Percentiles rank a stretch among this genome's conserved stretches.
Evolutionary conservation across 805 yeast species (phyloP).

Genomic region (Candida endomychidarum): DNA sequence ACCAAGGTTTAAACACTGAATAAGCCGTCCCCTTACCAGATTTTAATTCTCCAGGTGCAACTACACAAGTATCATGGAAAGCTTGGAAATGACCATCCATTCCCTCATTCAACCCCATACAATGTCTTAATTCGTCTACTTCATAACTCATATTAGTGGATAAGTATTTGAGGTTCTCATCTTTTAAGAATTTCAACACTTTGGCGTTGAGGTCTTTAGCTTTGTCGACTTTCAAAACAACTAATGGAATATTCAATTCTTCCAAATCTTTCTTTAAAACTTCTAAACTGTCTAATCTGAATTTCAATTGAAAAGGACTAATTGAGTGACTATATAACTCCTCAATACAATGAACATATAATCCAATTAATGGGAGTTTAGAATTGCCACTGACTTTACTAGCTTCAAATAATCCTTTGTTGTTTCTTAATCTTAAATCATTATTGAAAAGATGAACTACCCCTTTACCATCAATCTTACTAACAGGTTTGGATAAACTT

Average conservation of each 20-base stretch:
- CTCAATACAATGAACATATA: slow-evolving; percentile 42
- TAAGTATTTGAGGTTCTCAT: slow-evolving; percentile 25
- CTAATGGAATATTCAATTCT: slow-evolving; percentile 38
- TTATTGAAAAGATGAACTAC: slow-evolving; percentile 49
- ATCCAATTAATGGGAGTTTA: slow-evolving; percentile 35
- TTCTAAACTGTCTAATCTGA: slow-evolving; percentile 34
- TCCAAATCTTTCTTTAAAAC: slow-evolving; percentile 29
- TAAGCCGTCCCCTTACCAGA: slow-evolving; percentile 39
- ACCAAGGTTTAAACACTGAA: slow-evolving; percentile 48
- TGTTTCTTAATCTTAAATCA: slow-evolving; percentile 48
- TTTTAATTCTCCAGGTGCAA: slow-evolving; percentile 37
- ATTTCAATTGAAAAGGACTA: slow-evolving; percentile 43
- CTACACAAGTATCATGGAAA: slow-evolving; percentile 41
- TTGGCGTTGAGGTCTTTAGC: slow-evolving; percentile 26
- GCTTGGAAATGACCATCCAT: slow-evolving; percentile 24
- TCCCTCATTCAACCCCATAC: slow-evolving; percentile 12
- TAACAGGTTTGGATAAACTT: background rate
- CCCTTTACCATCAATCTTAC: slow-evolving; percentile 16
- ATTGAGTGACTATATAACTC: slow-evolving; percentile 44
- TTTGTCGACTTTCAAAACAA: slow-evolving; percentile 36
- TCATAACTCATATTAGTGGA: slow-evolving; percentile 44
- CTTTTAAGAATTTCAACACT: slow-evolving; percentile 22
- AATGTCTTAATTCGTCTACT: slow-evolving; percentile 43
- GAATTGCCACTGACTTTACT: slow-evolving; percentile 27
- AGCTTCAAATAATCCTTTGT: slow-evolving; percentile 40